Conservation (phyloP, 768 basidiomycete genomes). For the Hypholoma fasciculare region DNA sequence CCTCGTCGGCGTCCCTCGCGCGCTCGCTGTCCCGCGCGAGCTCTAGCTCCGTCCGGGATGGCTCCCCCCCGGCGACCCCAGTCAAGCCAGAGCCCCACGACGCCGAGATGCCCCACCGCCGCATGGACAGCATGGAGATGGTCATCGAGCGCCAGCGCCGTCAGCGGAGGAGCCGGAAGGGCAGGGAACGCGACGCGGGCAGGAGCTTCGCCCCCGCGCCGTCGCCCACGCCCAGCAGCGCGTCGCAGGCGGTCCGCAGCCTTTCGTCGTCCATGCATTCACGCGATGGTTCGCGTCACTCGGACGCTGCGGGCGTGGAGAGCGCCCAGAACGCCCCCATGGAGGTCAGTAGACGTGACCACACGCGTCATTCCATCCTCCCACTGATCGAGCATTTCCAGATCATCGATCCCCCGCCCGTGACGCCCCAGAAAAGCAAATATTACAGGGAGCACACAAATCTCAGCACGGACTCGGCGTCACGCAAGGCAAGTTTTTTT, state of each 20-base stretch:
- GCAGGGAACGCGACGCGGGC: conserved; percentile 40
- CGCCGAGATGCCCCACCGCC: conserved; percentile 46
- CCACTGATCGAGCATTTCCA: conserved; percentile 14
- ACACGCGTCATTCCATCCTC: conserved; percentile 24
- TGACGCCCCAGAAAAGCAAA: conserved; percentile 61
- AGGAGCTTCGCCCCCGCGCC: conserved; percentile 34
- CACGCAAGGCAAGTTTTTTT: conserved; percentile 27
- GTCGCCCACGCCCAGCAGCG: conserved; percentile 54
- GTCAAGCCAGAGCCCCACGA: conserved; percentile 66
- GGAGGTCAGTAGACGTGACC: conserved; percentile 44
- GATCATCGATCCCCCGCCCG: conserved; percentile 31
- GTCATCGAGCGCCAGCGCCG: conserved; percentile 75
- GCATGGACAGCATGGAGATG: conserved; percentile 75
- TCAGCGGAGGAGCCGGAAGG: conserved; percentile 52
- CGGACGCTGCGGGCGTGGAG: conserved; percentile 30
- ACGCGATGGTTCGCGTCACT: conserved; percentile 53
- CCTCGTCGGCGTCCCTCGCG: conserved; percentile 36
- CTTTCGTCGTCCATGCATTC: conserved; percentile 50
- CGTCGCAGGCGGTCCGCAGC: conserved; percentile 44
- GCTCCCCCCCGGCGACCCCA: conserved; percentile 59
- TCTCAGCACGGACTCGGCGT: conserved; percentile 25
- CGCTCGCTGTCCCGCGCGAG: conserved; percentile 45
- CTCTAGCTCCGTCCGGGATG: conserved; percentile 51
- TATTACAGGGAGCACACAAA: conserved; percentile 61
- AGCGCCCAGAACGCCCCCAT: conserved; percentile 22